Evolutionary conservation across 306 rosid species (phyloP).

Genomic region (Trichosanthes truncata): DNA sequence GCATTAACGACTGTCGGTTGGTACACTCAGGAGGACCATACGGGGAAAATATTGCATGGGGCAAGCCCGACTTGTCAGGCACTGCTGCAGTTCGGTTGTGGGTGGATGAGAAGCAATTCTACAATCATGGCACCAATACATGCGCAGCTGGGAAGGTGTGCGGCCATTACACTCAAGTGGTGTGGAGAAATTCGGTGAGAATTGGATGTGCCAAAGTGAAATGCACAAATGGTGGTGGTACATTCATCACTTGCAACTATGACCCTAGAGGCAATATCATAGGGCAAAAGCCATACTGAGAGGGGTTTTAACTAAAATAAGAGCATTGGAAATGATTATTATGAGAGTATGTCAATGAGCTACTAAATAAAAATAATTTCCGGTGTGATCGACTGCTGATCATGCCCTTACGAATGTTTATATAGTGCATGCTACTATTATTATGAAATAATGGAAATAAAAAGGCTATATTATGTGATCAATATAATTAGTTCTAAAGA

Average conservation of each 20-base stretch:
- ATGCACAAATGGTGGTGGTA: conserved; percentile 10
- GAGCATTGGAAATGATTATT: not conserved
- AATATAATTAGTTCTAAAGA: too few relatives aligned
- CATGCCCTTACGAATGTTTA: too few relatives aligned
- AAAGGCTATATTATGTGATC: too few relatives aligned
- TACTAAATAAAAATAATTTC: too few relatives aligned
- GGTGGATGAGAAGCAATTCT: conserved; percentile 14
- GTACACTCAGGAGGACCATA: conserved; percentile 29
- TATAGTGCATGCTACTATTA: too few relatives aligned
- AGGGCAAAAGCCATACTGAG: not conserved
- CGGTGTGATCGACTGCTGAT: too few relatives aligned
- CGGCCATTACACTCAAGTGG: conserved; percentile 11
- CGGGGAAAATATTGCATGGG: conserved; percentile 36
- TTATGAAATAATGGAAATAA: too few relatives aligned
- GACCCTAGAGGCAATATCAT: conserved; percentile 10
- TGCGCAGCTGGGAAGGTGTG: conserved; percentile 11
- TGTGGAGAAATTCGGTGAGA: not conserved
- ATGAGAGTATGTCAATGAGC: not conserved
- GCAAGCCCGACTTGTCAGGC: conserved; percentile 15
- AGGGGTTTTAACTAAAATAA: not conserved
- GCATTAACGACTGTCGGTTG: conserved; percentile 12
- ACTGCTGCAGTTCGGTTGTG: conserved; percentile 16
- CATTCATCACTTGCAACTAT: conserved; percentile 20
- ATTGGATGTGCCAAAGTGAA: conserved; percentile 5
- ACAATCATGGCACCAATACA: conserved; percentile 10